Base-by-base conservation (phyloP, 1,284 basidiomycete genomes). In the Agaricales sp. region DNA sequence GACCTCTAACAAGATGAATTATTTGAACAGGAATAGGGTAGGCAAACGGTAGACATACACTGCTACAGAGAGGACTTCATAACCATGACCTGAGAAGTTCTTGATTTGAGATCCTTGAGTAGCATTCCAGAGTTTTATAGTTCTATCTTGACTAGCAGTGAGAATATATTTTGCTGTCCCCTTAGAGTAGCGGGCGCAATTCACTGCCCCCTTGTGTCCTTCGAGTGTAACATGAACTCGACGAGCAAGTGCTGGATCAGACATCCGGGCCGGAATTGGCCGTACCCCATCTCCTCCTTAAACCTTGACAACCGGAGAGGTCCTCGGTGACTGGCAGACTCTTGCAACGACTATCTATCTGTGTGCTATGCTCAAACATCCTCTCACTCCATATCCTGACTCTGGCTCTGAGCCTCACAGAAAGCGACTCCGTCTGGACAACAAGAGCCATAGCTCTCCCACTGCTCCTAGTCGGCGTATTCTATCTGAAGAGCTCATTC, bases 41-140 rank as follows among this genome's bases (percentile, higher is more conserved):
- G 49, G 45, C 30, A 16, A 24, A 39, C 51, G 50, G 22, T 35
- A 54, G 23, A 48, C 49, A n/a, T 35, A 93, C 92, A 95, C 85
- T 49, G 83, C 78, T 47, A 99, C 71, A 0, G 90, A 91, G 18
- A 97, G 76, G 3, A 99, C 88, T 61, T 97, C 93, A 61, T 97
- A 94, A 25, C 89, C 91, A 64, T 99, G 95, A 1, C 89, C 90
- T 41, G 79, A 69, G 61, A 97, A 99, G 0, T 75, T 67, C 67
- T 96, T 95, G 68, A 99, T 88, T 65, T 94, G 82, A n/a, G 80
- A 75, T 18, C 91, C 92, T 14, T 77, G 63, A 47, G 71, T 71
- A 1, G 92, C 87, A 65, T 97, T 99, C 89, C 92, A 98, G 21
- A 99, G 78, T 45, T 87, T 78, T 45, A 99, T 78, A 1, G 83